A percentile compares a stretch with the other conserved stretches of the same genome.
These are phyloP conservation scores for Colletotrichum siamense DNA, from an alignment of 2,329 filamentous ascomycete species.

Conservation along the genomic window DNA sequence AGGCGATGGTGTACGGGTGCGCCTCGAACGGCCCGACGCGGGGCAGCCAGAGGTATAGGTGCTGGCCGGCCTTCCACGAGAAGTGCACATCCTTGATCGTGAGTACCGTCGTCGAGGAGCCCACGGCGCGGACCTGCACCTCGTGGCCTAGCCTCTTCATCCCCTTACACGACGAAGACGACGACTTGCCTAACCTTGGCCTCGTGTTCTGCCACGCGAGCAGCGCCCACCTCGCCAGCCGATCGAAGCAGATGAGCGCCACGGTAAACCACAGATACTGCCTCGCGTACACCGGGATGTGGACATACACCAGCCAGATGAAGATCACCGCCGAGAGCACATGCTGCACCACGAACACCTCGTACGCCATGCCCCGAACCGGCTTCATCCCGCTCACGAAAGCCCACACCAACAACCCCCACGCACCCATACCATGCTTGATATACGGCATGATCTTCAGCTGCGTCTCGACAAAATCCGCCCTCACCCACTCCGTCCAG, in stretches of 20 bases:
- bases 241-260: slow-evolving; percentile 66
- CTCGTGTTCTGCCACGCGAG: slow-evolving; percentile 60
- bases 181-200: slow-evolving; percentile 40
- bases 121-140: slow-evolving; percentile 52
- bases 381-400: slow-evolving; percentile 67
- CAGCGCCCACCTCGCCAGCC: slow-evolving; percentile 54
- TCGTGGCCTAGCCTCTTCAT: slow-evolving; percentile 57
- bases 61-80: slow-evolving; percentile 63
- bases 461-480: slow-evolving; percentile 64
- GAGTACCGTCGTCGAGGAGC: slow-evolving; percentile 58
- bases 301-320: slow-evolving; percentile 67
- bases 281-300: slow-evolving; percentile 63
- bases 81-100: slow-evolving; percentile 67
- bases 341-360: slow-evolving; percentile 74
- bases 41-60: slow-evolving; percentile 67
- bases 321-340: slow-evolving; percentile 65
- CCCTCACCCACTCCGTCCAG: slow-evolving; percentile 65
- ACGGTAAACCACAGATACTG: slow-evolving; percentile 73
- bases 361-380: slow-evolving; percentile 69
- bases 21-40: slow-evolving; percentile 58
- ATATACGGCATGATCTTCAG: slow-evolving; percentile 57
- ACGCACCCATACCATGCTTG: slow-evolving; percentile 71
- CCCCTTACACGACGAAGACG: slow-evolving; percentile 48
- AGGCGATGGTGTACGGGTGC: slow-evolving; percentile 68
- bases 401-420: slow-evolving; percentile 71